Evolutionary conservation across 2,329 filamentous ascomycete species (phyloP).

Genomic region (Monosporascus sp.): DNA sequence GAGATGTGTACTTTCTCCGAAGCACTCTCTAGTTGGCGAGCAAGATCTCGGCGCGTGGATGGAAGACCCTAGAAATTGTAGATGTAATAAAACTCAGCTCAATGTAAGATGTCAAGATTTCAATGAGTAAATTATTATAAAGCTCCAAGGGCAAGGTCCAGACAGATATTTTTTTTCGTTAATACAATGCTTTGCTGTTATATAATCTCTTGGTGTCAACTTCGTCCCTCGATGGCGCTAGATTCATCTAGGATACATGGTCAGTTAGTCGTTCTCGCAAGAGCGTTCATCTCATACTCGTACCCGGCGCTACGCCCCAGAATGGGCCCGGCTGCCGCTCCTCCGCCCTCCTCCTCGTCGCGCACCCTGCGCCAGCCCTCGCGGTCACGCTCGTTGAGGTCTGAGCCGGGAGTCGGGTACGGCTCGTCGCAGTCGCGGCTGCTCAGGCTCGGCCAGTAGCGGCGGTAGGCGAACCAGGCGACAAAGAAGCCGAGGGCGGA

Average conservation of each 20-base stretch:
- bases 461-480: slow-evolving; percentile 60
- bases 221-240: neutral
- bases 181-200: no score
- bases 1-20: slow-evolving; percentile 29
- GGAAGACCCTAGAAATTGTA: no score
- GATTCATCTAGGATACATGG: slow-evolving; percentile 16
- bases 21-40: no score
- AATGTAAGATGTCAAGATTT: no score
- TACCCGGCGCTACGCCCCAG: slow-evolving; percentile 26
- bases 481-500: slow-evolving; percentile 53
- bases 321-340: slow-evolving; percentile 12
- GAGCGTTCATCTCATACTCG: slow-evolving; percentile 10
- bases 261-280: neutral
- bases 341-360: slow-evolving; percentile 45
- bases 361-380: slow-evolving; percentile 37
- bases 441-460: slow-evolving; percentile 55
- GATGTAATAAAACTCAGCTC: no score
- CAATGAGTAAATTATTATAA: no score
- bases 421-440: slow-evolving; percentile 52
- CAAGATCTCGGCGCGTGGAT: no score
- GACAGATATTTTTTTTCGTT: no score
- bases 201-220: no score
- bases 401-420: slow-evolving; percentile 41
- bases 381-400: slow-evolving; percentile 17
- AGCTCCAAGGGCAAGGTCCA: no score